Evolutionary conservation across 1,139 yeast species (phyloP).

Genomic region (Geotrichum siamense): DNA sequence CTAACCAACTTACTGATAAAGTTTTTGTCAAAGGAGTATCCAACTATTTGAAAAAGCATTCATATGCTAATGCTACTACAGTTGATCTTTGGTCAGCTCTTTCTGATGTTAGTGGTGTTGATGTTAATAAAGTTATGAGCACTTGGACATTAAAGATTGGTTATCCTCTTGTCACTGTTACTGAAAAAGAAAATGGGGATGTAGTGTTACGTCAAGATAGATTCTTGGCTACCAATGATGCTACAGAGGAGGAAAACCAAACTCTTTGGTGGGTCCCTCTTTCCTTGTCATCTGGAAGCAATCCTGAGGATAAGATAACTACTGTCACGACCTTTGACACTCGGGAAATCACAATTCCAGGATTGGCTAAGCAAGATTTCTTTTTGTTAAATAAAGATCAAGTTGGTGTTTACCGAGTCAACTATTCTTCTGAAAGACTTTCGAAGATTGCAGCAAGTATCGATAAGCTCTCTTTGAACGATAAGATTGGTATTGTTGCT

Average conservation of each 20-base stretch:
- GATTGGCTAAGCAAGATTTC: conserved; percentile 28
- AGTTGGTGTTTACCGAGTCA: conserved; percentile 75
- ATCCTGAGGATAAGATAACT: conserved; percentile 34
- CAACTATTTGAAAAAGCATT: conserved; percentile 59
- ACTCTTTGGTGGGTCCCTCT: conserved; percentile 76
- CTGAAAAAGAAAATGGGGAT: conserved; percentile 27
- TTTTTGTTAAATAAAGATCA: conserved; percentile 78
- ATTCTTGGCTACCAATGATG: conserved; percentile 52
- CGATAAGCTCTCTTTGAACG: conserved; percentile 61
- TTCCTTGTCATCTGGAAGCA: conserved; percentile 36
- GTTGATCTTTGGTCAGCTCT: conserved; percentile 75
- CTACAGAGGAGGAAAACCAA: conserved; percentile 40
- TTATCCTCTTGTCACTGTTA: conserved; percentile 68
- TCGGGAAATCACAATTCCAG: conserved; percentile 25
- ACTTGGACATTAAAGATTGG: conserved; percentile 82
- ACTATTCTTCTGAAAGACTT: conserved; percentile 71
- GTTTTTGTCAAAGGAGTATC: conserved; percentile 72
- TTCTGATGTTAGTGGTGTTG: conserved; percentile 65
- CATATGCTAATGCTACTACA: conserved; percentile 71
- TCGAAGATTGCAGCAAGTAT: conserved; percentile 67
- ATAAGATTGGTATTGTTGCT: conserved; percentile 78
- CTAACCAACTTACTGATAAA: conserved; percentile 69
- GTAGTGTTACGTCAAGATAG: conserved; percentile 33
- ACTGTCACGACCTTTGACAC: conserved; percentile 20
- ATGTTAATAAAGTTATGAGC: conserved; percentile 65